Conservation (phyloP, 73 alveolate species). For the Paramecium caudatum region DNA sequence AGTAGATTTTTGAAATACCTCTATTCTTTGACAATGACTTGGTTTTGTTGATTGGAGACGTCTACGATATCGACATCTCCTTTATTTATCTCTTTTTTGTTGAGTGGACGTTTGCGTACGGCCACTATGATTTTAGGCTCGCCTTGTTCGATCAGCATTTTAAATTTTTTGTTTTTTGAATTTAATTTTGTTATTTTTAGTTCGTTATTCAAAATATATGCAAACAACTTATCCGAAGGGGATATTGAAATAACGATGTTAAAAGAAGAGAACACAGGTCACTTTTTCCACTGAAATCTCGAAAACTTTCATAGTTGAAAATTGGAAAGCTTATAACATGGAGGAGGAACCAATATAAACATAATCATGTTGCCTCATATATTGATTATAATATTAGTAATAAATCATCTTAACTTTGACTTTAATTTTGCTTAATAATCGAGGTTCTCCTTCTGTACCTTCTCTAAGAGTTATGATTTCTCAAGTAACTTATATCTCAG, state of each 20-base stretch:
- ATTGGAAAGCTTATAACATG: slow-evolving; percentile 41
- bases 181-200: slow-evolving; percentile 49
- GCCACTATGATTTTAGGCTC: slow-evolving; percentile 98
- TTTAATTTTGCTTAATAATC: slow-evolving; percentile 19
- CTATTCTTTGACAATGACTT: slow-evolving; percentile 97
- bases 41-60: slow-evolving; percentile 78
- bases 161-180: slow-evolving; percentile 50
- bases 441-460: slow-evolving; percentile 1
- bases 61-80: slow-evolving; percentile 95
- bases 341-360: slow-evolving; percentile 12
- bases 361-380: slow-evolving; percentile 2
- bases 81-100: slow-evolving; percentile 92
- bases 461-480: slow-evolving; percentile 3
- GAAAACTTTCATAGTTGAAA: slow-evolving; percentile 18
- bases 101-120: slow-evolving; percentile 99
- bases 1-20: slow-evolving; percentile 79
- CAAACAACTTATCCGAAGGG: too few species aligned
- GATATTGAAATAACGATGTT: too few species aligned
- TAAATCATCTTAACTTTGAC: slow-evolving; percentile 36
- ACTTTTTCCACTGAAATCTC: slow-evolving; percentile 1
- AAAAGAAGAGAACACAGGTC: too few species aligned
- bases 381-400: slow-evolving; percentile 27
- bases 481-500: not conserved
- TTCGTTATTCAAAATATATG: slow-evolving; percentile 51
- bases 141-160: slow-evolving; percentile 69